A percentile compares a stretch with the other conserved stretches of the same genome.
Evolutionary conservation across 2,329 filamentous ascomycete genomes (phyloP).

Genomic region (Calonectria henricotiae): DNA sequence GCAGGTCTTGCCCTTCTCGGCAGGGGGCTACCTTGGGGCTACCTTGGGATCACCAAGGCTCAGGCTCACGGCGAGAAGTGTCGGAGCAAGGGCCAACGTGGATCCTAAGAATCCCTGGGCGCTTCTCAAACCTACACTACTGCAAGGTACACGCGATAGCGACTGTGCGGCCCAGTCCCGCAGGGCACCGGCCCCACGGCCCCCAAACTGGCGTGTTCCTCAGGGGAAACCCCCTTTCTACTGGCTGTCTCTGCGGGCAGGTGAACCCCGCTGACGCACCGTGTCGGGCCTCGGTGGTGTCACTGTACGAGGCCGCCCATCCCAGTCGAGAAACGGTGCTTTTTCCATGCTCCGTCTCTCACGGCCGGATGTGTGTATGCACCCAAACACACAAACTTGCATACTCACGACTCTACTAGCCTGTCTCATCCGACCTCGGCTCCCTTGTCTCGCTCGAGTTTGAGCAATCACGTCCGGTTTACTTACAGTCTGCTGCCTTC

Average conservation of each 20-base stretch:
- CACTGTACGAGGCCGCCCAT: constrained; percentile 33
- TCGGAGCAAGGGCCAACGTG: constrained; percentile 35
- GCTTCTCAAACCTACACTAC: constrained; percentile 43
- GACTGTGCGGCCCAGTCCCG: constrained; percentile 31
- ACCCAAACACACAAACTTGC: constrained; percentile 1
- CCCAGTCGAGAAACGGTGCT: constrained; percentile 33
- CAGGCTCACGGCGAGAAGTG: constrained; percentile 51
- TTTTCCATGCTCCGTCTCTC: constrained; percentile 20
- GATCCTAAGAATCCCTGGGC: constrained; percentile 28
- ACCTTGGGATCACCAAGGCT: constrained; percentile 44
- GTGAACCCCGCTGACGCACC: constrained; percentile 31
- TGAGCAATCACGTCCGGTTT: not conserved
- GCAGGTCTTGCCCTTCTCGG: constrained; percentile 47
- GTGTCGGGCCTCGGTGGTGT: constrained; percentile 20
- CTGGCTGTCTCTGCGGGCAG: constrained; percentile 24
- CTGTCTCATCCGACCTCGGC: constrained; percentile 20
- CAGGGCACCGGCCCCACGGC: constrained; percentile 37
- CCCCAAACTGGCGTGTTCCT: constrained; percentile 46
- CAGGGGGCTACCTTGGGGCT: constrained; percentile 38
- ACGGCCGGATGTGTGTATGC: constrained; percentile 20
- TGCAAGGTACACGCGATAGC: constrained; percentile 52
- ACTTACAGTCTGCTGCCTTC: not conserved
- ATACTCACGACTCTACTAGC: not conserved
- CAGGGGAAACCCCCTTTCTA: constrained; percentile 37
- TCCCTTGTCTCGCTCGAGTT: constrained; percentile 20